Base-by-base conservation (phyloP, 345 rosid genomes). In the Brassica cretica region DNA sequence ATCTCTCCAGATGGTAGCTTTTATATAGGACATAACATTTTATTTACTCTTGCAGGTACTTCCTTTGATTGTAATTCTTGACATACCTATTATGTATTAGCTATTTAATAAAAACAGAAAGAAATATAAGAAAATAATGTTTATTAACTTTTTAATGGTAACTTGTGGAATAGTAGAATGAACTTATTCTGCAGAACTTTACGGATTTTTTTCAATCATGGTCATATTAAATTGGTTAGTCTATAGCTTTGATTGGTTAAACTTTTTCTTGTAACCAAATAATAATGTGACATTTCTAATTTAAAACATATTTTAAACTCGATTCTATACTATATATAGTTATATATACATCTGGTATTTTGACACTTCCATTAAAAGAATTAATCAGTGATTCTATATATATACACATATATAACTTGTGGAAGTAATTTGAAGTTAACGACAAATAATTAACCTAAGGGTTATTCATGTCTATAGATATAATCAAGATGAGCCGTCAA, bases 401-500 rank as follows among this genome's bases (percentile, higher is more conserved):
- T 71, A 55, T 56, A 64, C 53, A 64, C 59, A 53, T 18, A 62
- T 41, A 3, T 55, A 44, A 58, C 37, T 72, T 72, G 77, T 78
- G 12, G 64, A 14, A 19, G 14, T 66, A 21, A 72, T 68, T 51
- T 35, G 18, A 10, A 49, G 5, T 49, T 49, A 49, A 35, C 65
- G 30, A 72, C 41, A 55, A 32, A 30, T 32, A 76, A 21, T 49
- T 21, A 46, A 69, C 11, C 56, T 77, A 77, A 12, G 15, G 16
- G 7, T 73, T 61, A 15, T 72, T 60, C 19, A 27, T 73, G 73
- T 60, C 73, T 78, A 35, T 78, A 89, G 53, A 88, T 84, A 49
- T 89, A 89, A 68, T 89, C 92, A 24, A 64, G 32, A 82, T 89
- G 90, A 66, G 89, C 86, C 19, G 84, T 86, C 39, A 87, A 86